Conservation (phyloP, 345 rosid species). For the Pistacia atlantica region DNA sequence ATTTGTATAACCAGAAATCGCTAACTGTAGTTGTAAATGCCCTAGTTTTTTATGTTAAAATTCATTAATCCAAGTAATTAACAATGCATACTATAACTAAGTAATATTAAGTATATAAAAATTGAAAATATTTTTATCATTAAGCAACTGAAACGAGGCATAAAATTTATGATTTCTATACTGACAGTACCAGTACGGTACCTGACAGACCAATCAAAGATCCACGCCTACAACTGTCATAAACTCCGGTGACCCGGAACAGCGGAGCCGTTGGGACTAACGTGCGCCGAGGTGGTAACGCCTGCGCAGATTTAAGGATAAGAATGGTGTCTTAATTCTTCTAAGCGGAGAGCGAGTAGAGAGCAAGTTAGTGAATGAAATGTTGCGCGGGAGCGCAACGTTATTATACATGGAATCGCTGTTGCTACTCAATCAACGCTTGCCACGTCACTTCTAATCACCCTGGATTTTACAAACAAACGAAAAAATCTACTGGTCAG, state of each 20-base stretch:
- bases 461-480: too few relatives aligned
- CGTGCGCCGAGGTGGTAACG: not conserved
- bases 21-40: too few relatives aligned
- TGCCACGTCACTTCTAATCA: slow-evolving; percentile 1
- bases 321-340: not conserved
- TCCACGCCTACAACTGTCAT: too few relatives aligned
- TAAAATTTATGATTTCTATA: too few relatives aligned
- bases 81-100: too few relatives aligned
- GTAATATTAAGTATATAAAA: too few relatives aligned
- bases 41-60: too few relatives aligned
- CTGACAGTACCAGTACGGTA: not conserved
- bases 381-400: slow-evolving; percentile 19
- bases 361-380: not conserved
- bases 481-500: too few relatives aligned
- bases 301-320: slow-evolving; percentile 2
- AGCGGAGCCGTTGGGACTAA: not conserved
- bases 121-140: too few relatives aligned
- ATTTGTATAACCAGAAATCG: too few relatives aligned
- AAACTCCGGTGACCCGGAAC: slow-evolving; percentile 19
- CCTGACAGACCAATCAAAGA: slow-evolving; percentile 11
- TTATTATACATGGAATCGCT: slow-evolving; percentile 15
- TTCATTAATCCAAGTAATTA: too few relatives aligned
- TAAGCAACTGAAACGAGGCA: too few relatives aligned
- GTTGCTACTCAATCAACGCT: not conserved
- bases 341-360: not conserved